phyloP scores from a whole-genome alignment of 768 basidiomycete species.

The Tricholoma bakamatsutake region DNA sequence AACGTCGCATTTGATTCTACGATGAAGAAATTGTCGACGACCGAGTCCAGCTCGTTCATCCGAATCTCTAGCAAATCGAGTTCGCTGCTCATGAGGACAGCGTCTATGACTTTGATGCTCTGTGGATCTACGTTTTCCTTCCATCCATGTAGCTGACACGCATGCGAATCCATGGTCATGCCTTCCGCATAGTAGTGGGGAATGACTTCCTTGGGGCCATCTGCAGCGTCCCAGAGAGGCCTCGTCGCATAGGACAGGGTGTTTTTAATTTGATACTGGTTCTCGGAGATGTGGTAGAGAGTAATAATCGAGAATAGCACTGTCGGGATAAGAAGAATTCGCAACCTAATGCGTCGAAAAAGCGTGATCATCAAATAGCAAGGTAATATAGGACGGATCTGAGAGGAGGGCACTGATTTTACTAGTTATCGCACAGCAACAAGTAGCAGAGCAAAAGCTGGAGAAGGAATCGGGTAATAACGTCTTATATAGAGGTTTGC shows the following conservation, averaged over 20 bases:
- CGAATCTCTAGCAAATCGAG: conserved; percentile 60
- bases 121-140: conserved; percentile 24
- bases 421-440: conserved; percentile 17
- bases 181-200: conserved; percentile 55
- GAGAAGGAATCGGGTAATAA: neutral
- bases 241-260: conserved; percentile 50
- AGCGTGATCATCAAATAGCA: conserved; percentile 13
- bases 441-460: conserved; percentile 16
- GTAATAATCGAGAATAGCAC: conserved; percentile 23
- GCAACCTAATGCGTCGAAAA: conserved; percentile 24
- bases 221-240: conserved; percentile 52
- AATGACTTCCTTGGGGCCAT: conserved; percentile 41
- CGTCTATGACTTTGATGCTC: conserved; percentile 45
- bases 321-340: conserved; percentile 27
- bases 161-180: conserved; percentile 33
- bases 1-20: conserved; percentile 59
- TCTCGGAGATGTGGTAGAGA: conserved; percentile 32
- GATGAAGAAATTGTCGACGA: conserved; percentile 57
- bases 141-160: conserved; percentile 55
- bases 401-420: neutral
- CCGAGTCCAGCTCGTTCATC: conserved; percentile 50
- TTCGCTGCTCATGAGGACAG: conserved; percentile 58
- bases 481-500: neutral
- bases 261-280: conserved; percentile 47
- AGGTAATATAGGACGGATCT: neutral